Percentiles rank a stretch among this genome's conserved stretches.
Evolutionary conservation across 306 rosid species (phyloP).

Genomic region (Sindora glabra): DNA sequence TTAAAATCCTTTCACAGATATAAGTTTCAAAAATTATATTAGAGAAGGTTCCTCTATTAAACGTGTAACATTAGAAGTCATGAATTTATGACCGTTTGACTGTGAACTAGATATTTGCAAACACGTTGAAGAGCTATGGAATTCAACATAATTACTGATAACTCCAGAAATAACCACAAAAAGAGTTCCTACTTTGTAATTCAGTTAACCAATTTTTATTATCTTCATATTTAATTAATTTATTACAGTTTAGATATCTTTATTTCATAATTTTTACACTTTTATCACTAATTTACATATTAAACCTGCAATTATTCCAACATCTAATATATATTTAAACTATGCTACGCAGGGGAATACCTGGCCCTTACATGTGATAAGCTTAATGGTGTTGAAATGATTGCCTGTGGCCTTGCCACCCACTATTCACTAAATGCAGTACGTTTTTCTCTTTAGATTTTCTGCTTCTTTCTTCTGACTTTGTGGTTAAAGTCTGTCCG

Average conservation of each 20-base stretch:
- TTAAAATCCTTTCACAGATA: neutral
- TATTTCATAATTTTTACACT: neutral
- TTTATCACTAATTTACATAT: neutral
- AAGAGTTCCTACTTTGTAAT: neutral
- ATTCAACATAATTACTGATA: neutral
- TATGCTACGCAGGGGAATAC: slow-evolving; percentile 69
- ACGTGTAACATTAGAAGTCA: neutral
- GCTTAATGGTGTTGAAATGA: slow-evolving; percentile 94
- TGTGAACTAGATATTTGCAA: neutral
- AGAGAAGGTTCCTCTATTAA: neutral
- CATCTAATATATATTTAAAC: neutral
- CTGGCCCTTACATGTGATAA: slow-evolving; percentile 94
- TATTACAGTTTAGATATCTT: neutral
- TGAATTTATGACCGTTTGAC: neutral
- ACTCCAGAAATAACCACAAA: neutral
- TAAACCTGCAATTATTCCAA: slow-evolving; percentile 1
- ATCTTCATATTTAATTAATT: too few species aligned
- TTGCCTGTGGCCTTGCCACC: slow-evolving; percentile 90
- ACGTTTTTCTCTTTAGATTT: slow-evolving; percentile 23
- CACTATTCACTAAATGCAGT: slow-evolving; percentile 71
- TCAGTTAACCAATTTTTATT: neutral
- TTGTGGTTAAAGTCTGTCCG: slow-evolving; percentile 1
- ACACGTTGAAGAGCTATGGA: neutral
- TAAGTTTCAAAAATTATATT: neutral
- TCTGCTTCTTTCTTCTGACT: slow-evolving; percentile 1